Base-by-base conservation (phyloP, 2,329 filamentous ascomycete genomes). In the Talaromyces marneffei region DNA sequence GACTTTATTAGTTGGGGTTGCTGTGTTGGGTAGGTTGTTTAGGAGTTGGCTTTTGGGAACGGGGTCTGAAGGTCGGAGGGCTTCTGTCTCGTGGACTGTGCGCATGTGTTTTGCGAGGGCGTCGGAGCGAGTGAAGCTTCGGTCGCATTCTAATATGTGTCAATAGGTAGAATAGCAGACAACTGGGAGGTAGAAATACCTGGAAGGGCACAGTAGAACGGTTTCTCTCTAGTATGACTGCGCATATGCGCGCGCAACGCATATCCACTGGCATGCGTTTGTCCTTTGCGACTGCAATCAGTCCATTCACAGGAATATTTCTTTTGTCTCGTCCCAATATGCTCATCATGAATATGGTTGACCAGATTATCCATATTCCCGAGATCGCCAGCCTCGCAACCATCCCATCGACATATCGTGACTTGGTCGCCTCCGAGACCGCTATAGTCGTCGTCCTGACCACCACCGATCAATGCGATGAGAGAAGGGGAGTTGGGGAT, bases 261-360 rank as follows among this genome's bases (percentile, higher is more conserved):
- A 77, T 99, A 99, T 2, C 91, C 94, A 70, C 92, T 96, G 1
- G 93, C 93, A 77, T 99, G 94, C 18, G 91, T 87, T 76, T 94
- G 86, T 63, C 92, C 91, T 78, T 96, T 97, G 64, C 92, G 81
- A 58, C 82, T 83, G 74, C 94, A 99, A 66, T 93, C 93, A 63
- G 85, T 86, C 94, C 94, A 99, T 77, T 97, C 93, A 77, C 94
- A 99, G n/a, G 91, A 92, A 74, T 97, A 97, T 75, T 94, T 96
- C 78, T 96, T 96, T 78, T 94, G 90, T 59, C 92, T 86, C 64
- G 87, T 91, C 71, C 94, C 91, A 70, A 97, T 96, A 76, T 99
- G 94, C 62, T 93, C 91, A 70, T 92, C 89, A 76, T 97, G 93
- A 63, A 94, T 90, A 71, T 94, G 90, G 68, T 90, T 85, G 44